These are phyloP conservation scores for Penicillium diatomitis DNA, from an alignment of 495 filamentous ascomycete genomes.

Conservation along the genomic window DNA sequence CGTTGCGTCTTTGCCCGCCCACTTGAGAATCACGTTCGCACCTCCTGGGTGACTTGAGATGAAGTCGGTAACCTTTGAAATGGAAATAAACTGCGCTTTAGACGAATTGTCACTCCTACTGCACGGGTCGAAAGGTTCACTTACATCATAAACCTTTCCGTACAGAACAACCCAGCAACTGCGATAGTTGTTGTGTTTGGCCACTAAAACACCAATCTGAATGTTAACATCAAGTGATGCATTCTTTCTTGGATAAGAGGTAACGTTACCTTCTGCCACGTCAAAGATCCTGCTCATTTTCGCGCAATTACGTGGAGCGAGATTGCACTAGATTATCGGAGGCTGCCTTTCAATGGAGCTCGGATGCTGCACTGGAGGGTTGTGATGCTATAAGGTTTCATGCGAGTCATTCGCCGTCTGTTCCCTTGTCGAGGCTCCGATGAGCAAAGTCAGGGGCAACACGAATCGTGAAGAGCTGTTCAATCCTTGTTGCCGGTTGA, in stretches of 20 bases:
- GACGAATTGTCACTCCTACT: too few relatives aligned
- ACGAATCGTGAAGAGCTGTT: too few relatives aligned
- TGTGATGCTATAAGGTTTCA: background rate
- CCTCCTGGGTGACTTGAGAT: conserved; percentile 75
- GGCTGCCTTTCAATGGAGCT: too few relatives aligned
- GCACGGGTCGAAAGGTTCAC: background rate
- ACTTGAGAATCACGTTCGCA: conserved; percentile 68
- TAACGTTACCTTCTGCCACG: background rate
- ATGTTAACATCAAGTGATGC: too few relatives aligned
- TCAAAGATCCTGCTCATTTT: conserved; percentile 1
- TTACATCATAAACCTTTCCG: conserved; percentile 77
- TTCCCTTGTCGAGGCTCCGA: too few relatives aligned
- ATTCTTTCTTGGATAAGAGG: too few relatives aligned
- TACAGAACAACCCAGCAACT: conserved; percentile 86
- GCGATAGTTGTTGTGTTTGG: conserved; percentile 63
- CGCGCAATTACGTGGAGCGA: background rate
- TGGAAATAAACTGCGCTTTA: too few relatives aligned
- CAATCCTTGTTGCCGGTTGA: too few relatives aligned
- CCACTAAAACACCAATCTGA: conserved; percentile 27
- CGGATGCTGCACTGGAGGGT: background rate
- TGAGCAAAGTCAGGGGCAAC: too few relatives aligned
- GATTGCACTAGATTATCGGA: too few relatives aligned
- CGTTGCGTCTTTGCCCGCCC: conserved; percentile 76
- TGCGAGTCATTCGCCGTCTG: too few relatives aligned
- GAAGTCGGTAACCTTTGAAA: conserved; percentile 50